Percentiles rank a stretch among this genome's conserved stretches.
phyloP scores from a whole-genome alignment of 106 monocot genomes.

The Platanthera guangdongensis region DNA sequence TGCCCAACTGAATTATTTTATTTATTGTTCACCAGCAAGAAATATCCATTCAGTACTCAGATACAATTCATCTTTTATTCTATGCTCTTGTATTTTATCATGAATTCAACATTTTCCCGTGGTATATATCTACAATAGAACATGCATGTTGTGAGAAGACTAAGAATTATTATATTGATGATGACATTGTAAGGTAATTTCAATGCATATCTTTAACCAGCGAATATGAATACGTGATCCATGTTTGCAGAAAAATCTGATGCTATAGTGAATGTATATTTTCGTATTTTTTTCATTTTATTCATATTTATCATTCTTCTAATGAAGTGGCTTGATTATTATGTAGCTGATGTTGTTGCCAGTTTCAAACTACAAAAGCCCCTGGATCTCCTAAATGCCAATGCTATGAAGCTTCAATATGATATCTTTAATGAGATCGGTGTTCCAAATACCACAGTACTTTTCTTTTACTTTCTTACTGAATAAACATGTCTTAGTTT shows the following conservation, averaged over 20 bases:
- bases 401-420: slow-evolving; percentile 55
- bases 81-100: too few species aligned
- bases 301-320: background rate
- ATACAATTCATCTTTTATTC: background rate
- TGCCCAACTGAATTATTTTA: background rate
- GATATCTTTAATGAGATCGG: slow-evolving; percentile 88
- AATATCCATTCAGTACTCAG: background rate
- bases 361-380: slow-evolving; percentile 75
- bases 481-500: background rate
- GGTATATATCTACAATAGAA: background rate
- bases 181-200: background rate
- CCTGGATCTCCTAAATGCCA: slow-evolving; percentile 32
- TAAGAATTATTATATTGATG: background rate
- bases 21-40: background rate
- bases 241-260: background rate
- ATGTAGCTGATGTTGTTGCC: slow-evolving; percentile 69
- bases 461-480: slow-evolving; percentile 9
- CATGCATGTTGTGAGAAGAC: background rate
- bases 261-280: too few species aligned
- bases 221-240: background rate
- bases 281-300: background rate
- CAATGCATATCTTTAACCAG: background rate
- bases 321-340: background rate
- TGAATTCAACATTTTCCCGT: background rate
- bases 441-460: slow-evolving; percentile 69